Percentiles rank a stretch among this genome's conserved stretches.
phyloP scores from a whole-genome alignment of 306 rosid species.

The Malus fusca region DNA sequence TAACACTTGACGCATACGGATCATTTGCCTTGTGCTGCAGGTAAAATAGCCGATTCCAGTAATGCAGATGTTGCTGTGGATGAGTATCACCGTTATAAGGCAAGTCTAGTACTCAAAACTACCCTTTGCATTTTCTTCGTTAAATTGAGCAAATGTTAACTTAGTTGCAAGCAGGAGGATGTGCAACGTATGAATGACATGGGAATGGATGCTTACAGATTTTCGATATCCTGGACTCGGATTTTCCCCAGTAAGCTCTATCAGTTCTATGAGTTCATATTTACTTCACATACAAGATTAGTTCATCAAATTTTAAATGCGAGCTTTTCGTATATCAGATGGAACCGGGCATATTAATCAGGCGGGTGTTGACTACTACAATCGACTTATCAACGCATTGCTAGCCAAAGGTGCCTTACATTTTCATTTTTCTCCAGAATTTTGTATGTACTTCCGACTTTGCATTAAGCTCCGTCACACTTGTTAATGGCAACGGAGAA shows the following conservation, averaged over 20 bases:
- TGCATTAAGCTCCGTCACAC: background rate
- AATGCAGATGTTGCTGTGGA: slow-evolving; percentile 88
- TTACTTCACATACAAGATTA: background rate
- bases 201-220: slow-evolving; percentile 86
- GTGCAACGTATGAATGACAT: slow-evolving; percentile 76
- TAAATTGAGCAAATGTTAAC: background rate
- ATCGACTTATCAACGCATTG: slow-evolving; percentile 69
- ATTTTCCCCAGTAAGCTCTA: slow-evolving; percentile 66
- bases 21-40: slow-evolving; percentile 25
- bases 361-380: slow-evolving; percentile 77
- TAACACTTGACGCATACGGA: background rate
- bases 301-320: background rate
- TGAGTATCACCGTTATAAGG: slow-evolving; percentile 66
- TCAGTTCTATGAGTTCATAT: background rate
- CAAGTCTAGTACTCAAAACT: slow-evolving; percentile 15
- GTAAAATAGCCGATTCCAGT: slow-evolving; percentile 59
- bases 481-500: too few relatives aligned
- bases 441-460: background rate
- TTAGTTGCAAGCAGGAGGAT: slow-evolving; percentile 48
- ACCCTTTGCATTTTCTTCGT: too few relatives aligned
- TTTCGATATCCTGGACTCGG: slow-evolving; percentile 92
- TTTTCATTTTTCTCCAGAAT: background rate
- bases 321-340: slow-evolving; percentile 30
- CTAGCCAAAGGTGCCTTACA: slow-evolving; percentile 56
- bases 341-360: slow-evolving; percentile 72